Base-by-base conservation (phyloP, 768 basidiomycete genomes). In the Lactarius hengduanensis region DNA sequence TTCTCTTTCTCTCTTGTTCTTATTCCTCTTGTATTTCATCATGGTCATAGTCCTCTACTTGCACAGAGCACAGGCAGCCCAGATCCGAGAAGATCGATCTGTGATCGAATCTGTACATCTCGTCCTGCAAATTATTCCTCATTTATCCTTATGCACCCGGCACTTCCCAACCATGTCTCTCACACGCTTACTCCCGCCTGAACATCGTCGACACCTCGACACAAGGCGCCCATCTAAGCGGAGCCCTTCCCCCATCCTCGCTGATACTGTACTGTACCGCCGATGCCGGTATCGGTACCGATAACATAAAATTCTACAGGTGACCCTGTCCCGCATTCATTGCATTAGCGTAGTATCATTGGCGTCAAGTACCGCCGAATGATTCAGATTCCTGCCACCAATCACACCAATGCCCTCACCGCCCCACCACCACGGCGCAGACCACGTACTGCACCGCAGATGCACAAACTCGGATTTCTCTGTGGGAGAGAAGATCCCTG, bases 81-180 rank as follows among this genome's bases (percentile, higher is more conserved):
- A n/a, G 50, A 53, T 53, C 26, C 50, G 50, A 53, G 50, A 53
- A 53, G 50, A 53, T 53, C 50, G 50, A 53, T 53, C 16, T n/a
- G 20, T n/a, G 43, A 45, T 20, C 50, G 15, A 53, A 53, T 53
- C 50, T 53, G 15, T 22, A 53, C 40, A 41, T 26, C n/a, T 47
- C n/a, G 22, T 47, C 47, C 47, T 22, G n/a, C 22, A 22, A 26
- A 26, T 53, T 6, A 53, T 26, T 28, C 50, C 50, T 22, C 11
- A 53, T 53, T 53, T 53, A 13, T 53, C 22, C 50, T 53, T 53
- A 53, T 53, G 22, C 50, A 53, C 50, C 55, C 55, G 30, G 55
- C 55, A 16, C 10, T 56, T 56, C 8, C 32, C 55, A 18, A 30
- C 30, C 5, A 32, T n/a, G 10, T 56, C 55, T 8, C 30, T 32